Evolutionary conservation across 2,329 filamentous ascomycete species (phyloP), one percentile per base, ranked within the genome.

Genomic region (Cladosporium velox): DNA sequence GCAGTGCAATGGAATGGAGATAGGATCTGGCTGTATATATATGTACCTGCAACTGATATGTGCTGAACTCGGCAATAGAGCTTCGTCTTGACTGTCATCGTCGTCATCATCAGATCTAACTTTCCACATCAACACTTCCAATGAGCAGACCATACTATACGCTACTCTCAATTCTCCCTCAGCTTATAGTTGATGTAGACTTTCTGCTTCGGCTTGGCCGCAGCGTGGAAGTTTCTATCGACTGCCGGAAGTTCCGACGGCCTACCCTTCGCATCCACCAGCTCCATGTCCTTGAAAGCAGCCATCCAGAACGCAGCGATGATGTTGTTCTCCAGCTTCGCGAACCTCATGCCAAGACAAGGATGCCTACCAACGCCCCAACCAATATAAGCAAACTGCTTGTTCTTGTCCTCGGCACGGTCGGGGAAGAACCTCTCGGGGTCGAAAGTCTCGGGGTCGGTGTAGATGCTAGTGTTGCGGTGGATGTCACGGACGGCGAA

Each of bases 281-380:
- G 75, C 11, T 76, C 70, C 65, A 81, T 82, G 65, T 85, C 80
- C 67, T 86, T 82, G 64, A 85, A 86, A 51, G 78, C 78, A 3
- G 83, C 80, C 18, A 84, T 64, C 65, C 85, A 85, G 57, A 82
- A 79, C 1, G 82, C 83, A 0, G 78, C 79, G 34, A 85, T 82
- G 66, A 86, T 73, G 60, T 79, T 81, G 65, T 82, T 80, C 71
- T 86, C 84, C 1, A 87, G 74, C 68, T 86, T 86, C 1, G 85
- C 84, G 72, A 86, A 85, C 64, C 78, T 70, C 74, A 75, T 74
- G 14, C 75, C 75, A 1, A 77, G 67, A 70, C 83, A 84, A 28
- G 82, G 82, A 75, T 82, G 79, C 49, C 79, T 72, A 0, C 72
- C 77, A 24, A 72, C 64, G 67, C 72, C 73, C 78, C 79, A 81